phyloP scores from a whole-genome alignment of 176 grass and related monocot species.

The Rhynchospora tenuis region DNA sequence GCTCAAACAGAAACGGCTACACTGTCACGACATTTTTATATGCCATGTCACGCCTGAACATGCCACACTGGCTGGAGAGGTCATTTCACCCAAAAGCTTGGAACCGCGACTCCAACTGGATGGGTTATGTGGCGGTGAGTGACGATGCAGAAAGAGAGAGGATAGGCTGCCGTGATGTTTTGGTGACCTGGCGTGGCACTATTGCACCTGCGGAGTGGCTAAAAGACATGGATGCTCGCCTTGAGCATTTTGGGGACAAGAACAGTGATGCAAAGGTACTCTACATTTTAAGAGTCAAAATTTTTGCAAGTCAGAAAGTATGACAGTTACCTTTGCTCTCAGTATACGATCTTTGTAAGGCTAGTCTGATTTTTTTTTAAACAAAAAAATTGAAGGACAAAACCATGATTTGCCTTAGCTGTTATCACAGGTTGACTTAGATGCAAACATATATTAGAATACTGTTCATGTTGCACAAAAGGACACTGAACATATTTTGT shows the following conservation, averaged over 20 bases:
- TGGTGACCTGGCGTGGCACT: constrained; percentile 24
- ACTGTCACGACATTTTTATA: constrained; percentile 7
- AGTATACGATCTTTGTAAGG: too few relatives aligned
- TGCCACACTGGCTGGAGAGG: constrained; percentile 10
- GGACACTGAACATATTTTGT: too few relatives aligned
- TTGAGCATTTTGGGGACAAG: background rate
- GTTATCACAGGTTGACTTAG: too few relatives aligned
- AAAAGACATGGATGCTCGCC: background rate
- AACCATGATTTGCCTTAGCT: too few relatives aligned
- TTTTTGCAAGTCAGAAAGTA: too few relatives aligned
- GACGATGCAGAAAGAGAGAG: background rate
- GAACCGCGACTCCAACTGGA: background rate
- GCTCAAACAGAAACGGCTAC: background rate
- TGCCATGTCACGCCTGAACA: constrained; percentile 16
- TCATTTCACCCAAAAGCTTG: background rate
- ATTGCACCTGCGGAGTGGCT: background rate
- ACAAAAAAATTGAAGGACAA: too few relatives aligned
- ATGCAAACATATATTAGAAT: too few relatives aligned
- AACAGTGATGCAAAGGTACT: background rate
- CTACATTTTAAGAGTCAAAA: background rate
- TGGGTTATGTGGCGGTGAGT: background rate
- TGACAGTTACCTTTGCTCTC: too few relatives aligned
- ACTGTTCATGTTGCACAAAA: too few relatives aligned
- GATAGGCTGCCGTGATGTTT: constrained; percentile 11
- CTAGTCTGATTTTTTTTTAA: too few relatives aligned